Conservation (phyloP, 208 protist genomes). For the Herpetomonas samuelpessoai region DNA sequence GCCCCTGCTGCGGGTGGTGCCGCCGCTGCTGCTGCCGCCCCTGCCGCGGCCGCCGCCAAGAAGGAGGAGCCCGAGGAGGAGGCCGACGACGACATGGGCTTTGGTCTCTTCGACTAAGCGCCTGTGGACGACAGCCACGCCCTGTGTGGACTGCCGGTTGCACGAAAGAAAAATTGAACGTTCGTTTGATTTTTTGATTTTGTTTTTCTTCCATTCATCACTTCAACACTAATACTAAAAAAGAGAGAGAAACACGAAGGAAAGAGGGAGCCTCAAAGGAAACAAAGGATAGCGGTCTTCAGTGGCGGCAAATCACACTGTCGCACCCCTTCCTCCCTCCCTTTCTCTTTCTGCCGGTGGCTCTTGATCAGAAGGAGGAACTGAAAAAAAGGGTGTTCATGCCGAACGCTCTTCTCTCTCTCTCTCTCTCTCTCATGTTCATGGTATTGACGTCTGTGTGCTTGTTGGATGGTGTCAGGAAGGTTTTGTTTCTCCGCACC, state of each 20-base stretch:
- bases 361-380: background rate
- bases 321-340: background rate
- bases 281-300: background rate
- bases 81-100: slow-evolving; percentile 86
- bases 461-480: no score
- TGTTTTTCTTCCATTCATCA: background rate
- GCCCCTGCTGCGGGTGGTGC: slow-evolving; percentile 33
- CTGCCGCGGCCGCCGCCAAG: slow-evolving; percentile 30
- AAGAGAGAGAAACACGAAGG: background rate
- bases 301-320: background rate
- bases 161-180: no score
- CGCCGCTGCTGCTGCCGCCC: slow-evolving; percentile 37
- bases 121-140: background rate
- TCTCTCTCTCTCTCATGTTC: background rate
- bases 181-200: background rate
- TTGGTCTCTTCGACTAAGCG: slow-evolving; percentile 88
- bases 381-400: background rate
- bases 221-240: background rate
- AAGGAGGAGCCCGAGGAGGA: slow-evolving; percentile 51
- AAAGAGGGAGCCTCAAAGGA: background rate
- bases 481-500: no score
- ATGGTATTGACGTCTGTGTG: no score
- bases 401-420: background rate
- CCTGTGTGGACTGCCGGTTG: background rate
- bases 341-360: background rate